Evolutionary conservation across 192 early-diverging fungal genomes (phyloP).

Genomic region (Entomortierella lignicola): DNA sequence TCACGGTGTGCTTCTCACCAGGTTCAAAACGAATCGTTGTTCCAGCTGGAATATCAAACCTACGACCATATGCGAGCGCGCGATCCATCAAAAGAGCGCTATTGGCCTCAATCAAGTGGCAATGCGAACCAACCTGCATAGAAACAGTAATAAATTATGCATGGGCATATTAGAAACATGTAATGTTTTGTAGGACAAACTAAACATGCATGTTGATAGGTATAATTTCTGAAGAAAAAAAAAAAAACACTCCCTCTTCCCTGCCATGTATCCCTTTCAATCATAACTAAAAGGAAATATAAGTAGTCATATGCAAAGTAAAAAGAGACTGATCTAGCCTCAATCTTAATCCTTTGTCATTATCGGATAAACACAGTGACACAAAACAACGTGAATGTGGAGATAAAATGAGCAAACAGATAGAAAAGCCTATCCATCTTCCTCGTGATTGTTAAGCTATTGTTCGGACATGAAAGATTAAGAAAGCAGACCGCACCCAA

Average conservation of each 20-base stretch:
- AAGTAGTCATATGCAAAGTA: too few species aligned
- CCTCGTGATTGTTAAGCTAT: neutral
- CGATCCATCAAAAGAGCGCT: constrained; percentile 86
- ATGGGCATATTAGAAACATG: too few species aligned
- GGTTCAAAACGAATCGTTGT: constrained; percentile 97
- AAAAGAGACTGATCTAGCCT: too few species aligned
- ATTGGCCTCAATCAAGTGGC: constrained; percentile 96
- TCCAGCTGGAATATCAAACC: constrained; percentile 94
- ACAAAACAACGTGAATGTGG: neutral
- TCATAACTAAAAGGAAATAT: too few species aligned
- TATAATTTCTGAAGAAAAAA: too few species aligned
- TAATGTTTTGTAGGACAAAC: neutral
- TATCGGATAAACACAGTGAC: neutral
- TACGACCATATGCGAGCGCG: constrained; percentile 80
- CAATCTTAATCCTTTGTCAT: too few species aligned
- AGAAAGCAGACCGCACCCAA: neutral
- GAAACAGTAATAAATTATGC: too few species aligned
- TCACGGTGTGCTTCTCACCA: constrained; percentile 88
- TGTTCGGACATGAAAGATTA: neutral
- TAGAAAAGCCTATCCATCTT: neutral
- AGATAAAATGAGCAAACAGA: neutral
- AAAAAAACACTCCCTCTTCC: too few species aligned
- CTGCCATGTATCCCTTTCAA: too few species aligned
- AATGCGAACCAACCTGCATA: constrained; percentile 90
- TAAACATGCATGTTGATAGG: too few species aligned